A percentile compares a stretch with the other conserved stretches of the same genome.
Conservation (phyloP, 176 grass and related monocot genomes). For the Paspalum notatum region DNA sequence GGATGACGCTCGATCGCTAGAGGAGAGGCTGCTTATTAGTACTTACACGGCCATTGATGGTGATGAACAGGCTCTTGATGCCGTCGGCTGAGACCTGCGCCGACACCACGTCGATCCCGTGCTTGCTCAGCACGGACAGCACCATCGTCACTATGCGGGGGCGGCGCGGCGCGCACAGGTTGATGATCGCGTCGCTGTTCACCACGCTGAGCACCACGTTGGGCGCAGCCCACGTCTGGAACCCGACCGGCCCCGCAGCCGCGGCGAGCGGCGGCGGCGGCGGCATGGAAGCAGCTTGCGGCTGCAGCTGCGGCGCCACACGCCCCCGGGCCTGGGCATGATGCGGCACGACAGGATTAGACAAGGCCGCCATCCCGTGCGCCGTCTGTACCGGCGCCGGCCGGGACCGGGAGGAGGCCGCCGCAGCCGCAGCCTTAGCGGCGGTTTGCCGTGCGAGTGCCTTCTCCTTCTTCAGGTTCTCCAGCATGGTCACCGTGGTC, state of each 20-base stretch:
- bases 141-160: conserved; percentile 33
- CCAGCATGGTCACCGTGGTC: conserved; percentile 36
- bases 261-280: background rate
- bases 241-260: conserved; percentile 13
- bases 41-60: conserved; percentile 53
- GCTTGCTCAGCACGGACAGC: conserved; percentile 55
- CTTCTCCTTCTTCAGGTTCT: conserved; percentile 55
- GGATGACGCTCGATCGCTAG: background rate
- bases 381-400: no score
- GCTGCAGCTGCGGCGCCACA: background rate
- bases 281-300: background rate
- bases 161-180: conserved; percentile 32
- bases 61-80: conserved; percentile 42
- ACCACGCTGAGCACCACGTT: conserved; percentile 60
- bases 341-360: no score
- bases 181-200: conserved; percentile 53
- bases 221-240: conserved; percentile 64
- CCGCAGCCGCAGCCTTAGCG: background rate
- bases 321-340: no score
- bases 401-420: background rate
- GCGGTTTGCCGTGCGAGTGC: background rate
- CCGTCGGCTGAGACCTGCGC: conserved; percentile 37
- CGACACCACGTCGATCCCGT: conserved; percentile 58
- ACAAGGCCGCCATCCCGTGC: no score
- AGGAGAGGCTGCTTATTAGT: conserved; percentile 38